phyloP scores from a whole-genome alignment of 306 rosid genomes.

The Dryas octopetala region DNA sequence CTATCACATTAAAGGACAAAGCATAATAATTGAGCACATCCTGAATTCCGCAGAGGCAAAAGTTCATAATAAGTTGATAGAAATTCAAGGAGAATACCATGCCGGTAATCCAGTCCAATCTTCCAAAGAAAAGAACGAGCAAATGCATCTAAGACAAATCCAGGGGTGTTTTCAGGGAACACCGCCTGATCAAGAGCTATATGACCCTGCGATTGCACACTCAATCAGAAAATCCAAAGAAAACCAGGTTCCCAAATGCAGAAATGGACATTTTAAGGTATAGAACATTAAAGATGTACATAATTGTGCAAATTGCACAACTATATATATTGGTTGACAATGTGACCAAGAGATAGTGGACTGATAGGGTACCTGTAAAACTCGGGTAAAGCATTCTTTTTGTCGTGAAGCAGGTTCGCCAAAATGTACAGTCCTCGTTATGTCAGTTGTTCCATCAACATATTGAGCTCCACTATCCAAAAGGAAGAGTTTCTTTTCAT shows the following conservation, averaged over 20 bases:
- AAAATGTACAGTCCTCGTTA: constrained; percentile 96
- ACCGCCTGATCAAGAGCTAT: constrained; percentile 86
- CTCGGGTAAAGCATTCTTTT: constrained; percentile 90
- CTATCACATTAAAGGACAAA: constrained; percentile 34
- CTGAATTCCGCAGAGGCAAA: neutral
- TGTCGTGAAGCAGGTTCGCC: constrained; percentile 68
- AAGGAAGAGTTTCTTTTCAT: constrained; percentile 71
- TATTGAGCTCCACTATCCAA: constrained; percentile 98
- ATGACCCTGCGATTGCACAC: constrained; percentile 73
- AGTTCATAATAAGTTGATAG: neutral
- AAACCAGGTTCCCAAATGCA: constrained; percentile 10
- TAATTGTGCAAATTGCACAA: neutral
- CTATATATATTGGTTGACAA: neutral
- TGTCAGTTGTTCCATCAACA: constrained; percentile 94
- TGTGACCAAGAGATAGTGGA: neutral
- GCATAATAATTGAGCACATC: neutral
- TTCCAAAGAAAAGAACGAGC: constrained; percentile 96
- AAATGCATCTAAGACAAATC: constrained; percentile 94
- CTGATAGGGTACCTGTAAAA: constrained; percentile 66
- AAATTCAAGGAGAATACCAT: constrained; percentile 51
- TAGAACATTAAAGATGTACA: constrained; percentile 2
- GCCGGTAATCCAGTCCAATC: constrained; percentile 94
- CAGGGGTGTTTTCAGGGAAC: constrained; percentile 88
- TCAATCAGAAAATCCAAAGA: constrained; percentile 25
- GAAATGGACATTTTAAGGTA: constrained; percentile 7